Percentiles rank a stretch among this genome's conserved stretches.
Evolutionary conservation across 148 eudicot species (phyloP).

Genomic region (Oxyria digyna): DNA sequence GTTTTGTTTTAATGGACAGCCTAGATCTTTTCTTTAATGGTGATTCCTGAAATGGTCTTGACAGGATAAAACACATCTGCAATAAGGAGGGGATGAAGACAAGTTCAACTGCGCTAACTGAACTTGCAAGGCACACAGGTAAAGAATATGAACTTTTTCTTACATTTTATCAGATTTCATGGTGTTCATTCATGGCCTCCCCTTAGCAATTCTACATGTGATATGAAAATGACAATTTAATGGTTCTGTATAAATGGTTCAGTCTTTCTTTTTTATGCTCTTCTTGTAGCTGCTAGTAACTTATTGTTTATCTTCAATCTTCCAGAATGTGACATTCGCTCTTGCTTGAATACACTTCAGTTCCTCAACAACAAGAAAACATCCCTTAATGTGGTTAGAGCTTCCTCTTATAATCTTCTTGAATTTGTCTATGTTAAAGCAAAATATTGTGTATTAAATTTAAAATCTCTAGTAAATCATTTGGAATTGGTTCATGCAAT

Average conservation of each 20-base stretch:
- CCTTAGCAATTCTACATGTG: not conserved
- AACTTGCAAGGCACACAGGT: slow-evolving; percentile 88
- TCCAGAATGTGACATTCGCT: slow-evolving; percentile 86
- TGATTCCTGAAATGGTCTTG: not conserved
- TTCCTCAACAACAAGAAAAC: slow-evolving; percentile 91
- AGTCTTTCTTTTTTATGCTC: slow-evolving; percentile 1
- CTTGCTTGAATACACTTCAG: slow-evolving; percentile 95
- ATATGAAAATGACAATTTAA: not conserved
- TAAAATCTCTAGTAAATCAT: not conserved
- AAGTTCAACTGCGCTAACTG: slow-evolving; percentile 70
- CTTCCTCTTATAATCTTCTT: slow-evolving; percentile 5
- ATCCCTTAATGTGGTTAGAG: slow-evolving; percentile 61
- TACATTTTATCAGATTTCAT: not conserved
- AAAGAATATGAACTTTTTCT: slow-evolving; percentile 12
- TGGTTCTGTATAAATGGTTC: not conserved
- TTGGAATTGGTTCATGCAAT: not conserved
- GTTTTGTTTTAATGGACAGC: not conserved
- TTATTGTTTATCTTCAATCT: not conserved
- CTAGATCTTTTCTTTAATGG: not conserved
- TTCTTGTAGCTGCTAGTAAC: slow-evolving; percentile 9
- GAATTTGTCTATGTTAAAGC: not conserved
- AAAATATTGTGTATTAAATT: not conserved
- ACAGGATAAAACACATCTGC: slow-evolving; percentile 84
- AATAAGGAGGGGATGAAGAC: slow-evolving; percentile 74
- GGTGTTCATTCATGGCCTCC: not conserved